Evolutionary conservation across 176 grass and related monocot species (phyloP), one percentile per base, ranked within the genome.

Genomic region (Typha latifolia): DNA sequence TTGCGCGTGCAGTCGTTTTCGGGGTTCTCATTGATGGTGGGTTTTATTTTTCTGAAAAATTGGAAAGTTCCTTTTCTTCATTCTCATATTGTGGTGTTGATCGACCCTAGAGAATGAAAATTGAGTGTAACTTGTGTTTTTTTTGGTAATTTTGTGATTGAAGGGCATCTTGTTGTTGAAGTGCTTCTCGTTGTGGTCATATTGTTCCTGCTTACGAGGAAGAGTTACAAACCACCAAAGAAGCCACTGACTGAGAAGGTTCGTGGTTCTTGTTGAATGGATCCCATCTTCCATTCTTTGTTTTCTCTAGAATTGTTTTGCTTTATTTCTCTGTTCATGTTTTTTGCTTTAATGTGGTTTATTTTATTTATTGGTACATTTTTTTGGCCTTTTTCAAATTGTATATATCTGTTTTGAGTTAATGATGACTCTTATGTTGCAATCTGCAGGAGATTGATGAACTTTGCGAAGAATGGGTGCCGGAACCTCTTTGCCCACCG

Each of bases 141-240:
- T 62, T 43, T 64, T 70, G 65, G 48, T 74, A 47, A 22, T 62
- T 62, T 51, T 57, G 27, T 43, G 65, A 74, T 69, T 70, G 72
- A 77, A 97, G 93, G 93, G 13, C 93, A 97, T 49, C 78, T 92
- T 71, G 93, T 92, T 61, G 89, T 97, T 14, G 93, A 97, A 82
- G 89, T 82, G 59, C 81, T 97, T 69, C 88, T 97, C 67, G 78
- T 89, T 49, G 88, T 67, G 0, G 88, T 97, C 70, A 92, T 97
- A 71, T 64, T 97, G 68, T 92, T 92, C 73, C 88, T 92, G 78
- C 93, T 97, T 59, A 84, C 85, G 16, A 82, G 93, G 67, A 97
- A 97, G 83, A 97, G 88, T 64, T 92, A 97, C 76, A 97, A 92
- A 51, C 88, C 89, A 12, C 93, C 89, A 14, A 92, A 97, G 76